A percentile compares a stretch with the other conserved stretches of the same genome.
Evolutionary conservation across 2,329 filamentous ascomycete genomes (phyloP).

Genomic region (Byssoonygena ceratinophila): DNA sequence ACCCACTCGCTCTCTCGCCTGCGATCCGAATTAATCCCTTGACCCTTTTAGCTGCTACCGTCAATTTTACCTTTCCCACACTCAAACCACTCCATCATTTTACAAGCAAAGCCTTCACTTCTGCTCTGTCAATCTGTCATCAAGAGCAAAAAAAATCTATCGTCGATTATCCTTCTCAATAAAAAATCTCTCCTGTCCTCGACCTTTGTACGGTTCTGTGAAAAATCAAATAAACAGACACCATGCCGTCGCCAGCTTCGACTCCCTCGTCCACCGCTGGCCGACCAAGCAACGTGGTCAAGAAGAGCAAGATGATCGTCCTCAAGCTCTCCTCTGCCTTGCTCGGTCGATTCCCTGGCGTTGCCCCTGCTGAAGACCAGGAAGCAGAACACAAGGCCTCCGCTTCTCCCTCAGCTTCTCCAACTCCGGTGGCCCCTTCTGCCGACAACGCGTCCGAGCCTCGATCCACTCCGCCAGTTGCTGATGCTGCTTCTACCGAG

Average conservation of each 20-base stretch:
- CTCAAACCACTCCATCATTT: neutral
- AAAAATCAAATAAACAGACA: constrained; percentile 1
- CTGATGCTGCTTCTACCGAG: constrained; percentile 30
- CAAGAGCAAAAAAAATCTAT: too few species aligned
- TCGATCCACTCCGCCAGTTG: constrained; percentile 28
- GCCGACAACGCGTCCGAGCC: constrained; percentile 34
- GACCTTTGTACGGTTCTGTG: constrained; percentile 9
- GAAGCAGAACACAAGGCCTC: constrained; percentile 23
- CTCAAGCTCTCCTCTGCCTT: constrained; percentile 32
- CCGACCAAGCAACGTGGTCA: constrained; percentile 28
- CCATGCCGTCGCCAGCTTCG: constrained; percentile 20
- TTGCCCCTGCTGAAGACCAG: constrained; percentile 13
- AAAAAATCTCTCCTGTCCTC: neutral
- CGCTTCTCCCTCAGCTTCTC: constrained; percentile 31
- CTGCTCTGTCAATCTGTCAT: neutral
- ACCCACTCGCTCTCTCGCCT: neutral
- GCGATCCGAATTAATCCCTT: constrained; percentile 9
- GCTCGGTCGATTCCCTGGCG: constrained; percentile 29
- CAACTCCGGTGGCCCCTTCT: constrained; percentile 22
- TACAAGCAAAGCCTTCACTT: neutral
- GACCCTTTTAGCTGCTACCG: neutral
- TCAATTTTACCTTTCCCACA: constrained; percentile 7
- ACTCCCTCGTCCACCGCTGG: constrained; percentile 25
- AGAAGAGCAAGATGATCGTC: constrained; percentile 27
- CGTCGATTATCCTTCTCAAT: too few species aligned